These are phyloP conservation scores for Lathyrus oleraceus DNA, from an alignment of 306 rosid genomes.

Conservation along the genomic window DNA sequence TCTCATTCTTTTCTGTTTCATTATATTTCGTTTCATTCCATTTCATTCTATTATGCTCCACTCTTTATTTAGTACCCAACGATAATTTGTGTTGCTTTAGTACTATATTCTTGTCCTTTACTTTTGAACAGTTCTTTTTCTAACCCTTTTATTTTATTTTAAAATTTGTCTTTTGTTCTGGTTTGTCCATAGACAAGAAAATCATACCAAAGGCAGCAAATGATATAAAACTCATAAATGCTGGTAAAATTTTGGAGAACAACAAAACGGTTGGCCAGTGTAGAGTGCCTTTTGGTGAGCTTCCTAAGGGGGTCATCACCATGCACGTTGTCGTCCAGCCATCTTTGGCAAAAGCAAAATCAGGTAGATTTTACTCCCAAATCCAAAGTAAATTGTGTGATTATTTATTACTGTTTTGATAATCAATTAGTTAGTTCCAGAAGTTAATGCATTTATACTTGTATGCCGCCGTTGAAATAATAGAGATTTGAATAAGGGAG, in stretches of 20 bases:
- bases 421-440: neutral
- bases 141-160: neutral
- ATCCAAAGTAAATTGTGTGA: slow-evolving; percentile 20
- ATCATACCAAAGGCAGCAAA: slow-evolving; percentile 75
- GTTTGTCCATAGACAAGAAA: slow-evolving; percentile 60
- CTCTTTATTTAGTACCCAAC: neutral
- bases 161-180: slow-evolving; percentile 28
- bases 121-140: neutral
- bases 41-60: neutral
- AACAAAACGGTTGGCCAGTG: slow-evolving; percentile 89
- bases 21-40: neutral
- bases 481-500: neutral
- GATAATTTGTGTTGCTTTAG: neutral
- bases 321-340: slow-evolving; percentile 97
- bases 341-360: slow-evolving; percentile 71
- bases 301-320: slow-evolving; percentile 73
- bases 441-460: slow-evolving; percentile 6
- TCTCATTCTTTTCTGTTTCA: neutral
- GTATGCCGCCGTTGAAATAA: neutral
- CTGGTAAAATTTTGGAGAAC: slow-evolving; percentile 90
- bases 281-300: slow-evolving; percentile 79
- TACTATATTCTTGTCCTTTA: slow-evolving; percentile 18
- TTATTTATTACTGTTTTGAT: neutral
- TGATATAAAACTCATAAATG: slow-evolving; percentile 81
- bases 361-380: slow-evolving; percentile 59